Conservation (phyloP, 2,329 filamentous ascomycete genomes). For the Stagonosporopsis cucurbitacearum region DNA sequence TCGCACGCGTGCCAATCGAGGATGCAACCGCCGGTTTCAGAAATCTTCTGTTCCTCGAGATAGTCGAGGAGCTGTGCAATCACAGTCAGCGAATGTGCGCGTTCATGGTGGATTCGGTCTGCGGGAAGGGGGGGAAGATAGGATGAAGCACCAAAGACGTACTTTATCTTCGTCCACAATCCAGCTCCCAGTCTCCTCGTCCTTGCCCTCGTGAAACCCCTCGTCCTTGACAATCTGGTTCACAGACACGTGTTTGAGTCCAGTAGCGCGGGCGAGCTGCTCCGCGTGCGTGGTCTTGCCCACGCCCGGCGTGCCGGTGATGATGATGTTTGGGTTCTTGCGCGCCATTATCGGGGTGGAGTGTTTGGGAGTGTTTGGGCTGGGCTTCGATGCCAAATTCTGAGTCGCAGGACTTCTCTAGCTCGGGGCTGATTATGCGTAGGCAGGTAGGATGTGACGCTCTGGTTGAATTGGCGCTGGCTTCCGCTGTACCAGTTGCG, state of each 20-base stretch:
- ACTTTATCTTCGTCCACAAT: conserved; percentile 98
- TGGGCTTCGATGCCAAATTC: background rate
- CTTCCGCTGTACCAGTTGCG: background rate
- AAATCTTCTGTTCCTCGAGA: conserved; percentile 77
- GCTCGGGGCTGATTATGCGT: background rate
- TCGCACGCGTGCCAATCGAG: conserved; percentile 99
- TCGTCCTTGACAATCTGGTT: conserved; percentile 92
- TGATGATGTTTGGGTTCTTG: conserved; percentile 80
- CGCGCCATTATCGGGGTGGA: conserved; percentile 43
- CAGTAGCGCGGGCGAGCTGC: conserved; percentile 75
- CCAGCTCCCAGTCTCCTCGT: conserved; percentile 84
- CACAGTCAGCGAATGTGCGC: background rate
- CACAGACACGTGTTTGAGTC: conserved; percentile 81
- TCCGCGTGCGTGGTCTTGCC: conserved; percentile 96
- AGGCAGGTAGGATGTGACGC: background rate
- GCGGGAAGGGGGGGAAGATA: background rate
- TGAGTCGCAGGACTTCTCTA: background rate
- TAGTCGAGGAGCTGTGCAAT: conserved; percentile 75
- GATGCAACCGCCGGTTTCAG: conserved; percentile 76
- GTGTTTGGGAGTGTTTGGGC: background rate
- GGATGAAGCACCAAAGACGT: too few relatives aligned
- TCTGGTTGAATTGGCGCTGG: background rate
- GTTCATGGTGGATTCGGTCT: too few relatives aligned
- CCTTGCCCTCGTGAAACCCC: conserved; percentile 84
- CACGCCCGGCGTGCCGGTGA: conserved; percentile 94